Conservation (phyloP, 2,329 filamentous ascomycete species). For the Anthostomella pinea region DNA sequence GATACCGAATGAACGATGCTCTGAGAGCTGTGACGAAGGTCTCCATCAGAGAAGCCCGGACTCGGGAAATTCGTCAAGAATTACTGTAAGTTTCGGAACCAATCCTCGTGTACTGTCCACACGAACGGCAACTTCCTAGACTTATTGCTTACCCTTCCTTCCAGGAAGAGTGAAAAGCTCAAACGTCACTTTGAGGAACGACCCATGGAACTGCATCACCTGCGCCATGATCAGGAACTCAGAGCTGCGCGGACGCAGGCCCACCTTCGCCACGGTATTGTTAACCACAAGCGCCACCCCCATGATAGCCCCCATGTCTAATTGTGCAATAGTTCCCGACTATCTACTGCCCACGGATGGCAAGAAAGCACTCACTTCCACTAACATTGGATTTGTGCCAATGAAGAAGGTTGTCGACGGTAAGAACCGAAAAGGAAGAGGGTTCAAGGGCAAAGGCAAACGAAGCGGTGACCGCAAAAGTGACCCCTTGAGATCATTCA, state of each 20-base stretch:
- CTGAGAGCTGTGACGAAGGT: conserved; percentile 86
- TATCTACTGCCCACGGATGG: conserved; percentile 82
- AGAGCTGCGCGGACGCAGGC: conserved; percentile 79
- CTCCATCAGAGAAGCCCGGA: conserved; percentile 51
- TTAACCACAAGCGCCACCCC: no score
- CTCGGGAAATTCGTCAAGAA: conserved; percentile 20
- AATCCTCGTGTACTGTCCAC: no score
- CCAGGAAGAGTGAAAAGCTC: conserved; percentile 93
- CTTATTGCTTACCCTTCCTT: no score
- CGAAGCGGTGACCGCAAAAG: conserved; percentile 62
- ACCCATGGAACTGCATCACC: conserved; percentile 78
- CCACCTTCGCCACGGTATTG: no score
- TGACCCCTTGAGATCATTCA: conserved; percentile 89
- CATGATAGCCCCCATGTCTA: no score
- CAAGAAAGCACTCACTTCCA: conserved; percentile 62
- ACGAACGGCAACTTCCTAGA: conserved; percentile 56
- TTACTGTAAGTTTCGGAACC: no score
- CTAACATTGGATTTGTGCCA: conserved; percentile 74
- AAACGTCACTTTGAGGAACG: conserved; percentile 98
- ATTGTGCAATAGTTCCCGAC: conserved; percentile 89
- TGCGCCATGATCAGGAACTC: conserved; percentile 87
- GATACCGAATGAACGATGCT: conserved; percentile 92
- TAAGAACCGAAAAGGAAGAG: conserved; percentile 45
- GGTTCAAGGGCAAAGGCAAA: conserved; percentile 43
- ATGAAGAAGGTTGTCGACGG: conserved; percentile 53